Base-by-base conservation (phyloP, 495 filamentous ascomycete genomes). In the Talaromyces adpressus region DNA sequence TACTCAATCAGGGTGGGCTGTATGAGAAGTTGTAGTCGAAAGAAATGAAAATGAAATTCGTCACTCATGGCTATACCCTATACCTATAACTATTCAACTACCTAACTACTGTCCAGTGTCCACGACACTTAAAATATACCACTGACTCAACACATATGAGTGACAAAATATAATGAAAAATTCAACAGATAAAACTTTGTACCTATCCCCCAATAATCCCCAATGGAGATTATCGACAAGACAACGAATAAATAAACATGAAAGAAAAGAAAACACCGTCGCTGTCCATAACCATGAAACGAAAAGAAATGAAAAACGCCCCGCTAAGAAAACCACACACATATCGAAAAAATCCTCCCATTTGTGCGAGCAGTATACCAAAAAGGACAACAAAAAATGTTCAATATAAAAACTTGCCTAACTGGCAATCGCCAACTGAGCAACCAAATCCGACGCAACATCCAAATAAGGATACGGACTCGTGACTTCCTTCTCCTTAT, bases 391-490 rank as follows among this genome's bases (percentile, higher is more conserved):
- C 1, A 47, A 20, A 49, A 53, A 20, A 23, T 53, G 6, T 12
- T 53, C 36, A 47, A 49, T 56, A 29, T 56, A 56, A 30, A 36
- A 23, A 25, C 49, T 53, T 53, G 11, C 20, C 45, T 62, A 62
- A 34, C 60, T 53, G 12, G 77, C 77, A 59, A 79, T 76, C 57
- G 81, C 81, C 61, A 84, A 68, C 65, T 84, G 81, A 53, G 81
- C 80, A 63, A 84, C 79, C 25, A 84, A 72, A 66, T 80, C 78
- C 49, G 80, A 83, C 54, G 81, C 79, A 57, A 84, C 76, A 65
- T 84, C 81, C 9, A 84, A 72, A 74, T 82, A 84, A 3, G 81
- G 81, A 70, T 84, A 82, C 9, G 81, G 81, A 62, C 79, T 82
- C 16, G 79, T 82, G 20, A 83, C 78, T 64, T 84, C 81, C 68